Evolutionary conservation across 352 stramenopile species (phyloP).

Genomic region (Phytophthora hibernalis): DNA sequence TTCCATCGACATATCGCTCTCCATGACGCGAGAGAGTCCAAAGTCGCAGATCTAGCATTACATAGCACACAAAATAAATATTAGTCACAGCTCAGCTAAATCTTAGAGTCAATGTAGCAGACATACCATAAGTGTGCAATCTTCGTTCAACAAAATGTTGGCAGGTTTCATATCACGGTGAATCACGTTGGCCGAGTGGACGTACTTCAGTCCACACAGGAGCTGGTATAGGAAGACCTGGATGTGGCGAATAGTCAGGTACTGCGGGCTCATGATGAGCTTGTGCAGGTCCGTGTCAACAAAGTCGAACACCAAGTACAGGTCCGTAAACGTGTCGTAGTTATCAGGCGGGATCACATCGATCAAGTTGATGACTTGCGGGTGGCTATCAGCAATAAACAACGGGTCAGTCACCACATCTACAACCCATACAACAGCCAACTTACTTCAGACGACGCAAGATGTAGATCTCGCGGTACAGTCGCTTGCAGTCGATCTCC

Average conservation of each 20-base stretch:
- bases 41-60: conserved; percentile 80
- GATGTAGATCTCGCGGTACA: conserved; percentile 91
- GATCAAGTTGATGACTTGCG: conserved; percentile 84
- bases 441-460: conserved; percentile 77
- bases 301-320: conserved; percentile 94
- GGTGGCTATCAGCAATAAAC: conserved; percentile 45
- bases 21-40: conserved; percentile 82
- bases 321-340: conserved; percentile 87
- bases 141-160: conserved; percentile 91
- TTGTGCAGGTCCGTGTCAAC: conserved; percentile 95
- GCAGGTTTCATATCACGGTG: conserved; percentile 91
- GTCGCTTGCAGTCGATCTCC: conserved; percentile 87
- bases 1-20: conserved; percentile 79
- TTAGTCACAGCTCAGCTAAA: neutral
- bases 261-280: conserved; percentile 93
- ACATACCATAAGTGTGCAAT: conserved; percentile 81
- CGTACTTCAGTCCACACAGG: conserved; percentile 95
- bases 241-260: conserved; percentile 95
- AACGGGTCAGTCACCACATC: conserved; percentile 7
- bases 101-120: neutral
- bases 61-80: neutral
- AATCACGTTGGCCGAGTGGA: conserved; percentile 93
- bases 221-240: conserved; percentile 98
- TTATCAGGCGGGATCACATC: conserved; percentile 87
- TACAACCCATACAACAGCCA: neutral